These are phyloP conservation scores for Arachnomyces sp. DNA, from an alignment of 2,329 filamentous ascomycete genomes.

Conservation along the genomic window DNA sequence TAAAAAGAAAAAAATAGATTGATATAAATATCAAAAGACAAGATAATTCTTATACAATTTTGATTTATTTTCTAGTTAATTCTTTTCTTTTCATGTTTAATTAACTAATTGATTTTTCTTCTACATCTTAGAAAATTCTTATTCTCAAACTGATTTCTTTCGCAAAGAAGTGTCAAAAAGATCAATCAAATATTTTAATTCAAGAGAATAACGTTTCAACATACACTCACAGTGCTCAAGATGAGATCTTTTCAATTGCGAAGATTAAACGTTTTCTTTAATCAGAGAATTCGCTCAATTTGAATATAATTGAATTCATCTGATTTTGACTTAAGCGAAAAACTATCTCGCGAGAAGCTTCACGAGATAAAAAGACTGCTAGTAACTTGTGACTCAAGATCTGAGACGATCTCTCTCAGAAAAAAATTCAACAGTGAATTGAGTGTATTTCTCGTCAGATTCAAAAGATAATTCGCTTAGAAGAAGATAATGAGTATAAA, in stretches of 20 bases:
- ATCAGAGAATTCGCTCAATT: slow-evolving; percentile 9
- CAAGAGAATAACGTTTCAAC: slow-evolving; percentile 16
- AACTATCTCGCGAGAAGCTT: slow-evolving; percentile 6
- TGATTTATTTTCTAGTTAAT: not conserved
- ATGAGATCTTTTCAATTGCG: slow-evolving; percentile 4
- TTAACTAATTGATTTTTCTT: not conserved
- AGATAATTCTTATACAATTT: not conserved
- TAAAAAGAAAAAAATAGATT: slow-evolving; percentile 14
- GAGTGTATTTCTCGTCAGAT: slow-evolving; percentile 5
- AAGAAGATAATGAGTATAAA: too few relatives aligned
- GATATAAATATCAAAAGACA: slow-evolving; percentile 13
- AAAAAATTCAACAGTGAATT: slow-evolving; percentile 13
- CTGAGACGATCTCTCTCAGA: slow-evolving; percentile 10
- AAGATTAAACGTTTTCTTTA: slow-evolving; percentile 7
- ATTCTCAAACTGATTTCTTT: slow-evolving; percentile 17
- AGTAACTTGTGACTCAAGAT: slow-evolving; percentile 3
- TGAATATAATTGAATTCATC: slow-evolving; percentile 7
- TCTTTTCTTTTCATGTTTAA: too few relatives aligned
- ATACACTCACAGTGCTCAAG: slow-evolving; percentile 7
- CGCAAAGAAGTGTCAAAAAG: slow-evolving; percentile 8
- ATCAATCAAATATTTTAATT: slow-evolving; percentile 13
- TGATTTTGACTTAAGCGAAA: slow-evolving; percentile 9
- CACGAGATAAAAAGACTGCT: not conserved
- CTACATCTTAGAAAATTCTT: slow-evolving; percentile 1
- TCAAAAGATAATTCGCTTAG: too few relatives aligned